A percentile compares a stretch with the other conserved stretches of the same genome.
These are phyloP conservation scores for Murraya koenigii DNA, from an alignment of 345 rosid species.

Conservation along the genomic window DNA sequence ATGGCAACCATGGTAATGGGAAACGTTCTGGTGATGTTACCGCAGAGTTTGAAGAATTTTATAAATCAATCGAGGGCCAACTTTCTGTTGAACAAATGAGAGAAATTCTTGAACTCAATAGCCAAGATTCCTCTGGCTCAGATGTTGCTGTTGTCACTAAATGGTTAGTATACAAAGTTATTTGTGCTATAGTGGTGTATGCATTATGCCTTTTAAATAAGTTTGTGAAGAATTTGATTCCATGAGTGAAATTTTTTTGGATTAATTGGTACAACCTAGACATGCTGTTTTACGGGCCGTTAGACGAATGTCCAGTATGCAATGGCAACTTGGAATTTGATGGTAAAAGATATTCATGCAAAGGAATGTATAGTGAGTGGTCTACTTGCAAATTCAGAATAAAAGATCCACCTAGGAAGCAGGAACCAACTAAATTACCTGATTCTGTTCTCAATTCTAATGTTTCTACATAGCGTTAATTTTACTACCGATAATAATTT, in stretches of 20 bases:
- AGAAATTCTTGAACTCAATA: constrained; percentile 57
- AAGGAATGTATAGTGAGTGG: constrained; percentile 78
- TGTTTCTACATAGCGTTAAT: neutral
- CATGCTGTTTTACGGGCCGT: constrained; percentile 57
- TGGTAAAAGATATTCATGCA: constrained; percentile 50
- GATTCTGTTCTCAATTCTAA: constrained; percentile 51
- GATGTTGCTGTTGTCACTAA: constrained; percentile 30
- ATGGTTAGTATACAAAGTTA: constrained; percentile 35
- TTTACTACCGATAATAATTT: neutral
- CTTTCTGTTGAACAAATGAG: constrained; percentile 59
- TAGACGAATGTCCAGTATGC: constrained; percentile 64
- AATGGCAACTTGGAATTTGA: constrained; percentile 49
- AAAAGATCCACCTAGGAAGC: constrained; percentile 55
- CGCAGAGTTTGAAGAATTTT: constrained; percentile 51
- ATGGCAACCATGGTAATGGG: constrained; percentile 18
- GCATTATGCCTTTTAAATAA: too few relatives aligned
- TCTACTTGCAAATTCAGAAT: constrained; percentile 67
- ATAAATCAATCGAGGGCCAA: constrained; percentile 46
- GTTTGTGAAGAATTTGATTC: neutral
- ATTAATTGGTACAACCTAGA: constrained; percentile 48
- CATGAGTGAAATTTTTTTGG: neutral
- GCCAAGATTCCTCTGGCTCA: constrained; percentile 55
- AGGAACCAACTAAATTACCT: constrained; percentile 46
- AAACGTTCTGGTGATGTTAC: constrained; percentile 26
- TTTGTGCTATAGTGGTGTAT: neutral